These are phyloP conservation scores for Teratosphaeria pseudoeucalypti DNA, from an alignment of 2,329 filamentous ascomycete species.

Conservation along the genomic window DNA sequence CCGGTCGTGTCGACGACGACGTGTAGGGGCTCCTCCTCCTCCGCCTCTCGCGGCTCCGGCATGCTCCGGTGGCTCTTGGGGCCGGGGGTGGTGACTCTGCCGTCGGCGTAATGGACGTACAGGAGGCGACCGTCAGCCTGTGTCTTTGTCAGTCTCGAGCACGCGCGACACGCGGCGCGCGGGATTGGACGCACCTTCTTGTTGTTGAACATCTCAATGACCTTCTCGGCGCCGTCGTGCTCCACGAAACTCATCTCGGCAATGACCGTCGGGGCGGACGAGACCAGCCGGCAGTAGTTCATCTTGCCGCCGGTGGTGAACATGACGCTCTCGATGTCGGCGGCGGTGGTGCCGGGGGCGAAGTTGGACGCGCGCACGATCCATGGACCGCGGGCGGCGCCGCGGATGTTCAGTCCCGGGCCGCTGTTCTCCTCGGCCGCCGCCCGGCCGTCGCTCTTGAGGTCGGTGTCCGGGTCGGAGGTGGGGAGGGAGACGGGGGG, in stretches of 20 bases:
- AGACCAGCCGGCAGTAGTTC: slow-evolving; percentile 56
- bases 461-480: slow-evolving; percentile 18
- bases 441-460: slow-evolving; percentile 17
- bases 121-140: slow-evolving; percentile 66
- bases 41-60: not conserved
- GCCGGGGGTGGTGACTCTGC: not conserved
- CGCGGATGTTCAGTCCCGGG: slow-evolving; percentile 57
- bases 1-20: slow-evolving; percentile 9
- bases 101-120: slow-evolving; percentile 48
- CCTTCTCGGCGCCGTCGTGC: slow-evolving; percentile 60
- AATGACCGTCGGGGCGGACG: slow-evolving; percentile 60
- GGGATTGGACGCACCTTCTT: slow-evolving; percentile 50
- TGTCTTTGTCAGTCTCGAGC: not conserved
- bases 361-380: slow-evolving; percentile 72
- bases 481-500: slow-evolving; percentile 31
- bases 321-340: slow-evolving; percentile 75
- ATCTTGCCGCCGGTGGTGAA: slow-evolving; percentile 51
- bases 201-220: slow-evolving; percentile 67
- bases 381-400: slow-evolving; percentile 55
- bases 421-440: slow-evolving; percentile 15
- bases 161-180: not conserved
- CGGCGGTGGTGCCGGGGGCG: slow-evolving; percentile 67
- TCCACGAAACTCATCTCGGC: slow-evolving; percentile 67
- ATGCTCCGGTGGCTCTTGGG: not conserved
- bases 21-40: slow-evolving; percentile 17